These are phyloP conservation scores for Basipetospora chlamydospora DNA, from an alignment of 2,329 filamentous ascomycete species.

Conservation along the genomic window DNA sequence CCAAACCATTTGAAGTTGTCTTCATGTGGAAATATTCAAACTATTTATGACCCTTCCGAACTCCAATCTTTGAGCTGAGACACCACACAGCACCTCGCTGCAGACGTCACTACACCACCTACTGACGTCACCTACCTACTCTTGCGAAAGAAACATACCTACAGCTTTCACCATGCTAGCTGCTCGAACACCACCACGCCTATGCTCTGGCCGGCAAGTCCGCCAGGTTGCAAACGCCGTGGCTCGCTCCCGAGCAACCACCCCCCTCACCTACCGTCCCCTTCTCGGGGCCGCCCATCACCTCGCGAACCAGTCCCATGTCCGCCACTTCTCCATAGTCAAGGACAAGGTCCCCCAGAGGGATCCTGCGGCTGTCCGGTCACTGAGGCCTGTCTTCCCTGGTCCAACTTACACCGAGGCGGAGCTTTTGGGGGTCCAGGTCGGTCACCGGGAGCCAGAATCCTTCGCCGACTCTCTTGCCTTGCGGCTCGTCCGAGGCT, in stretches of 20 bases:
- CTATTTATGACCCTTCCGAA: no score
- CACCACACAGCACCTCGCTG: no score
- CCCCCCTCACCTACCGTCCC: neutral
- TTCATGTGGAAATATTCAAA: no score
- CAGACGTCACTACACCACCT: no score
- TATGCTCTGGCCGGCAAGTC: conserved; percentile 5
- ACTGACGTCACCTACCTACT: neutral
- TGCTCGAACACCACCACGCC: conserved; percentile 1
- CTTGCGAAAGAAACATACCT: neutral
- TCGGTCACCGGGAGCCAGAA: conserved; percentile 63
- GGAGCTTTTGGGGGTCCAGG: conserved; percentile 60
- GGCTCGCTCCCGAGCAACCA: neutral
- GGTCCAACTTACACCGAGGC: conserved; percentile 62
- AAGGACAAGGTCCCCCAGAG: conserved; percentile 34
- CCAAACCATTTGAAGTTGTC: no score
- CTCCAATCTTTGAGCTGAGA: no score
- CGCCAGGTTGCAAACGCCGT: neutral
- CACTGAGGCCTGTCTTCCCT: conserved; percentile 52
- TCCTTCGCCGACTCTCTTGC: conserved; percentile 67
- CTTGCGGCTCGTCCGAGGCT: conserved; percentile 58
- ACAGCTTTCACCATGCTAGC: conserved; percentile 6
- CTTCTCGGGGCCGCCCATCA: neutral
- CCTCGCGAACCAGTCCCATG: conserved; percentile 13
- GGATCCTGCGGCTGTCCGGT: conserved; percentile 45
- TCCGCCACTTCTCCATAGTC: conserved; percentile 35